A percentile compares a stretch with the other conserved stretches of the same genome.
phyloP scores from a whole-genome alignment of 495 filamentous ascomycete species.

The Xylaria palmicola region DNA sequence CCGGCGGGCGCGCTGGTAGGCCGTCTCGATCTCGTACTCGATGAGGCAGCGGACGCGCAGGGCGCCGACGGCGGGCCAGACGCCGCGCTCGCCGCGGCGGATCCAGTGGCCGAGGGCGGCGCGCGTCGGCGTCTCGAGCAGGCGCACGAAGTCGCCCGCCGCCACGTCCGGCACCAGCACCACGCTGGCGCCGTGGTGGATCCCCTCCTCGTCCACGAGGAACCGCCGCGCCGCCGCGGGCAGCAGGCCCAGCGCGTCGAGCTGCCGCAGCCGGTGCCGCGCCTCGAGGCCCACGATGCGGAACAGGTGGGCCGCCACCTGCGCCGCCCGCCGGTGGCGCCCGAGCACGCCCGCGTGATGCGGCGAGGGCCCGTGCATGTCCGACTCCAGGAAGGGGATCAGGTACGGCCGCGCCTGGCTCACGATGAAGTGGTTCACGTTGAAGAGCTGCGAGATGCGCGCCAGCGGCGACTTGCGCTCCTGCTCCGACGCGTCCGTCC shows the following conservation, averaged over 20 bases:
- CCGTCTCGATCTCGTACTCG: constrained; percentile 80
- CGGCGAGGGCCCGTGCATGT: constrained; percentile 72
- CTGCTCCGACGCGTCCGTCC: constrained; percentile 65
- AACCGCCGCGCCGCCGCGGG: constrained; percentile 70
- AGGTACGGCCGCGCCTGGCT: constrained; percentile 77
- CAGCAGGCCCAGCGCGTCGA: constrained; percentile 73
- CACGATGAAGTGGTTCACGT: constrained; percentile 86
- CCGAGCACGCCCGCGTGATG: too few relatives aligned
- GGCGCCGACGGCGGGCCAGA: constrained; percentile 89
- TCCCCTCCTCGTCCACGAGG: constrained; percentile 84
- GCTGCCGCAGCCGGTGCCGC: constrained; percentile 77
- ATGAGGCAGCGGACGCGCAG: constrained; percentile 81
- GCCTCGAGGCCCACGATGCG: constrained; percentile 72
- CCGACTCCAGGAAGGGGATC: constrained; percentile 79
- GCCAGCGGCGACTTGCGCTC: constrained; percentile 79
- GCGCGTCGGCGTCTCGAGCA: constrained; percentile 78
- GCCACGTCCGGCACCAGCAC: constrained; percentile 82
- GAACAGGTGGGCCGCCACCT: constrained; percentile 61
- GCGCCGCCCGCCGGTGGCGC: constrained; percentile 54
- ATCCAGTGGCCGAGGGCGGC: constrained; percentile 84
- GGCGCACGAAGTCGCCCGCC: constrained; percentile 64
- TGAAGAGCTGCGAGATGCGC: constrained; percentile 88
- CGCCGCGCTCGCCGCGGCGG: constrained; percentile 74
- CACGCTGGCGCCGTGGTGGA: constrained; percentile 73
- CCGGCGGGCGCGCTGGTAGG: constrained; percentile 75